Evolutionary conservation across 225 moss, liverwort and hornwort genomes (phyloP), one percentile per base, ranked within the genome.

Genomic region (Marchantia polymorpha): DNA sequence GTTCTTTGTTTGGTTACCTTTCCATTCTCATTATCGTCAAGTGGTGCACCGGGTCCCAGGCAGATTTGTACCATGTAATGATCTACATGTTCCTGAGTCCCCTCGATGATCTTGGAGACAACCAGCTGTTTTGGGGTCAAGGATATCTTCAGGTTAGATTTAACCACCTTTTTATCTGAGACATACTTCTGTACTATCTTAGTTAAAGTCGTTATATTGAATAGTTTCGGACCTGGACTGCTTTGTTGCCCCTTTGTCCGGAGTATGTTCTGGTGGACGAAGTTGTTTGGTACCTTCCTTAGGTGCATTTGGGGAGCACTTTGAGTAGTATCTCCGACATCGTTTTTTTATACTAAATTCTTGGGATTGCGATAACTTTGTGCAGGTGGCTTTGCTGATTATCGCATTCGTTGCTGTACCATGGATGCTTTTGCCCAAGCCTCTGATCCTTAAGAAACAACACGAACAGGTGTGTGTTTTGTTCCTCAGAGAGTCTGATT

Each of bases 21-120:
- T 99, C 95, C 6, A 75, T 95, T 19, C 91, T 99, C 76, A 99
- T 99, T 60, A 81, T 99, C 54, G 69, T 99, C 82, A 99, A 99
- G 71, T 99, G 99, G 97, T 83, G 91, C 65, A 88, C 93, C 80
- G 95, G 92, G 63, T 93, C 93, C 83, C 90, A 99, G 88, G 92
- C 99, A 53, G 99, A 99, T 83, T 84, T 99, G 70, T 99, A 99
- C 86, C 99, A 99, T 70, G 95, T 99, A 80, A 99, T 99, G 99
- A 99, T 99, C 67, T 99, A 99, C 85, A 99, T 99, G 99, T 99
- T 99, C 84, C 77, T 99, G 87, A 92, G 93, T 72, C 99, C 99
- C 4, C 0, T 0, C 0, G 99, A 99, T 19, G 89, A 89, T 50
- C 86, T 95, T 27, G 93, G 77, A 14, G 95, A 96, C 65, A 96